Conservation (phyloP, 169 alveolate genomes). For the Babesia bigemina region DNA sequence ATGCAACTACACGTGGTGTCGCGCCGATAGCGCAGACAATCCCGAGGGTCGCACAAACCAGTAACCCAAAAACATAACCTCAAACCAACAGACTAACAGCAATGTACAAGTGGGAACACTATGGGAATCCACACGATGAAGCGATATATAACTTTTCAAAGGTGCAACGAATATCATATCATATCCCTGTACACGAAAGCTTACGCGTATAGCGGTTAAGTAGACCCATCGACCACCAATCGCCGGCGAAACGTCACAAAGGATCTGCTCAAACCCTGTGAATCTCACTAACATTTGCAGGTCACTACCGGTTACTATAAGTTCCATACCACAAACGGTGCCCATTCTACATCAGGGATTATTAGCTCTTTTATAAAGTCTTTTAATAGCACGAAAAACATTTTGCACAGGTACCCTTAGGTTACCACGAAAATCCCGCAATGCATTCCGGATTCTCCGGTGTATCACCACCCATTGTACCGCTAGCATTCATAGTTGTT, state of each 20-base stretch:
- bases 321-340: constrained; percentile 13
- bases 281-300: not conserved
- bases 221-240: not conserved
- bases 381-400: not conserved
- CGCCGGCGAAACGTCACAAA: not conserved
- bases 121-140: not conserved
- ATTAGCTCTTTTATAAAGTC: constrained; percentile 24
- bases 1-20: not conserved
- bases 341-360: constrained; percentile 31
- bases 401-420: constrained; percentile 16
- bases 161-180: not conserved
- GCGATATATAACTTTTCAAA: no score
- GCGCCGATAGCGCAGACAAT: not conserved
- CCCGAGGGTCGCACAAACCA: not conserved
- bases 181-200: constrained; percentile 2
- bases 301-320: not conserved
- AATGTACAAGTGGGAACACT: not conserved
- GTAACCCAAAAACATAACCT: constrained; percentile 1
- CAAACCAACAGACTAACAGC: not conserved
- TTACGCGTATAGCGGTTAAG: not conserved
- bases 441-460: not conserved
- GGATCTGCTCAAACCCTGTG: not conserved
- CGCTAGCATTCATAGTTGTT: no score
- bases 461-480: not conserved
- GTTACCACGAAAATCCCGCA: constrained; percentile 25